Conservation (phyloP, 2,329 filamentous ascomycete genomes). For the Curvularia hawaiiensis region DNA sequence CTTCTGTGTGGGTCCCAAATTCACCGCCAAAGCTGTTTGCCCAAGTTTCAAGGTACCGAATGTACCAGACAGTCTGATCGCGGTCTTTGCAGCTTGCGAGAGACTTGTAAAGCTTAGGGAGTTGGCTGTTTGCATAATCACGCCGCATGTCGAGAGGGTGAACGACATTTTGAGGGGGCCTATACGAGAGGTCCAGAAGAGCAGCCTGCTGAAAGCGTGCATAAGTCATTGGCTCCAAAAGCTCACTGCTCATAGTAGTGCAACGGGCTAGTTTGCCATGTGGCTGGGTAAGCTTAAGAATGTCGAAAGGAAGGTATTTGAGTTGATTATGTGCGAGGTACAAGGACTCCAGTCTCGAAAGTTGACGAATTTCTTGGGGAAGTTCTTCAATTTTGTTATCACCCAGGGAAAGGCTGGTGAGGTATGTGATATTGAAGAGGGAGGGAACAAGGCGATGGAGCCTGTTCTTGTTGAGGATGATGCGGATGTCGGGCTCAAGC, state of each 20-base stretch:
- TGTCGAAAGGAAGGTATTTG: constrained; percentile 32
- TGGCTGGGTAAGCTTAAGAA: constrained; percentile 27
- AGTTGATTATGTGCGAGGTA: constrained; percentile 34
- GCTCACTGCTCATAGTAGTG: constrained; percentile 23
- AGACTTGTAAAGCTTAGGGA: constrained; percentile 11
- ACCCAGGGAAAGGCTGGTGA: constrained; percentile 33
- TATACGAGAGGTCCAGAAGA: neutral
- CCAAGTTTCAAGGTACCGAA: constrained; percentile 25
- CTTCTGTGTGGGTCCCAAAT: neutral
- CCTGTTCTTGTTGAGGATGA: constrained; percentile 32
- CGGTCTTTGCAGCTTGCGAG: constrained; percentile 15
- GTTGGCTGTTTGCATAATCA: constrained; percentile 8
- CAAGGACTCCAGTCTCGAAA: constrained; percentile 27
- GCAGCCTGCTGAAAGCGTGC: constrained; percentile 3
- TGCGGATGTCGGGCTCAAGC: constrained; percentile 32
- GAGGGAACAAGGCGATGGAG: constrained; percentile 27
- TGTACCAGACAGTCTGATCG: constrained; percentile 22
- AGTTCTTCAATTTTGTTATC: constrained; percentile 36
- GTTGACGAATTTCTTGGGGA: constrained; percentile 31
- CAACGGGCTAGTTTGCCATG: constrained; percentile 22
- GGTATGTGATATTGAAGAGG: constrained; percentile 33
- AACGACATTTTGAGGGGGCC: neutral
- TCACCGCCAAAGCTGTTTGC: constrained; percentile 10
- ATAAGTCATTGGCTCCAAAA: constrained; percentile 19
- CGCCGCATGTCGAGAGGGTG: constrained; percentile 6